A percentile compares a stretch with the other conserved stretches of the same genome.
Conservation (phyloP, 1,284 basidiomycete species). For the Pyrrhoderma noxium region DNA sequence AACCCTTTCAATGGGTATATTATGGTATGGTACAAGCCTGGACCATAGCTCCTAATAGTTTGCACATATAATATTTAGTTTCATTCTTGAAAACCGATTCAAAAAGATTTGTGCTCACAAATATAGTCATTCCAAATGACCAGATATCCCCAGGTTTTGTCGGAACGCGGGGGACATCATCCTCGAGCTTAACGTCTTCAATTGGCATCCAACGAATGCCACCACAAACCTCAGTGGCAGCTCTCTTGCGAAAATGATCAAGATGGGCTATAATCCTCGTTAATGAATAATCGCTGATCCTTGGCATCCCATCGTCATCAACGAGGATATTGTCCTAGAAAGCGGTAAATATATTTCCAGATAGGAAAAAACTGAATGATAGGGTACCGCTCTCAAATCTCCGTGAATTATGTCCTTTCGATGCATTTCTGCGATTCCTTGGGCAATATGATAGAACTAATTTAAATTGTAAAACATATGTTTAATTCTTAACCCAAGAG, state of each 20-base stretch:
- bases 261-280: neutral
- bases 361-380: too few relatives aligned
- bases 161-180: neutral
- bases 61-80: too few relatives aligned
- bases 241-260: neutral
- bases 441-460: constrained; percentile 1
- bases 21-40: neutral
- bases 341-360: too few relatives aligned
- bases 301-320: neutral
- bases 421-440: constrained; percentile 9
- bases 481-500: too few relatives aligned
- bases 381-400: constrained; percentile 9
- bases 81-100: too few relatives aligned
- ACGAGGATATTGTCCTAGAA: constrained; percentile 10
- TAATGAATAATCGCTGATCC: constrained; percentile 7
- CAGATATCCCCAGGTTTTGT: constrained; percentile 17
- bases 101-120: constrained; percentile 2
- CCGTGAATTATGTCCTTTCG: constrained; percentile 12
- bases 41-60: constrained; percentile 5
- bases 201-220: constrained; percentile 14
- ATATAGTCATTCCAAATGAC: constrained; percentile 15
- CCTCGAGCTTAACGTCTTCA: constrained; percentile 4
- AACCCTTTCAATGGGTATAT: neutral
- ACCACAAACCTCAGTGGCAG: neutral
- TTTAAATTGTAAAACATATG: too few relatives aligned